These are phyloP conservation scores for Diutina pseudorugosa DNA, from an alignment of 1,139 yeast species.

Conservation along the genomic window DNA sequence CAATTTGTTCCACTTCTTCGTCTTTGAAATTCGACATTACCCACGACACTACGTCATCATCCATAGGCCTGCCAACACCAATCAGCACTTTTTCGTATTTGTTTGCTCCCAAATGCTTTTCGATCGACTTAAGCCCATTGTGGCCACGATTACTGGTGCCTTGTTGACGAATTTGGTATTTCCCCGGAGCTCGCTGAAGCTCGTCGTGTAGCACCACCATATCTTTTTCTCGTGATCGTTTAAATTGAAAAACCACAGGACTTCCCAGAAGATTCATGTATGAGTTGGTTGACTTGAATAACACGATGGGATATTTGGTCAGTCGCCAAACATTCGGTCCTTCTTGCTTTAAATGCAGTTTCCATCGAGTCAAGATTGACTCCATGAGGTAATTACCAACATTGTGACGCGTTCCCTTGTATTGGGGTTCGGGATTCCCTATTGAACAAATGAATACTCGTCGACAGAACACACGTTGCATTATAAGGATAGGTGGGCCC, in stretches of 20 bases:
- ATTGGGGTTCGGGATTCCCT: constrained; percentile 68
- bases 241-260: constrained; percentile 21
- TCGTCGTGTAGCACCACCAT: constrained; percentile 69
- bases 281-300: constrained; percentile 39
- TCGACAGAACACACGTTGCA: background rate
- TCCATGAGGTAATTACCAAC: constrained; percentile 54
- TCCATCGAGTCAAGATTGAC: constrained; percentile 10
- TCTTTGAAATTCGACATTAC: constrained; percentile 41
- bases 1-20: constrained; percentile 22
- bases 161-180: constrained; percentile 42
- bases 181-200: constrained; percentile 51
- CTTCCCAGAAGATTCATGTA: constrained; percentile 62
- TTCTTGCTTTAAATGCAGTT: background rate
- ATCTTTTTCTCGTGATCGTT: constrained; percentile 13
- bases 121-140: constrained; percentile 60
- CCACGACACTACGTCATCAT: constrained; percentile 40
- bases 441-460: constrained; percentile 26
- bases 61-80: constrained; percentile 61
- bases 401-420: constrained; percentile 57
- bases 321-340: background rate
- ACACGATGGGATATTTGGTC: constrained; percentile 9
- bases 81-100: constrained; percentile 47
- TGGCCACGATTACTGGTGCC: constrained; percentile 64
- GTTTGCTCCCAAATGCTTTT: constrained; percentile 21
- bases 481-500: background rate